These are phyloP conservation scores for Blastomyces silverae DNA, from an alignment of 2,329 filamentous ascomycete species.

Conservation along the genomic window DNA sequence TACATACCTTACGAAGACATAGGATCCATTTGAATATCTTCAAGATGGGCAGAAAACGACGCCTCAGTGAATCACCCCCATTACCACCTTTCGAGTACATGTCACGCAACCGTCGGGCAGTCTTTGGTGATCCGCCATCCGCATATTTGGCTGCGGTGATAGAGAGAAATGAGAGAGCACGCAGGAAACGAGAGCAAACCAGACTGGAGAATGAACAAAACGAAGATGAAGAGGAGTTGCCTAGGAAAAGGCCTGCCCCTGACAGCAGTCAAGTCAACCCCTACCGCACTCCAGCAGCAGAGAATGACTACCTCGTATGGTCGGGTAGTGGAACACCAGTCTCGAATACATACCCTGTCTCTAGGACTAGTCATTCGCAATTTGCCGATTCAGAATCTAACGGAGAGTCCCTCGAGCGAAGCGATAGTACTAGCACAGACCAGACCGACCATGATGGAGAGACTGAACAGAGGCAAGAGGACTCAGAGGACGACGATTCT, in stretches of 20 bases:
- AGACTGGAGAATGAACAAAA: constrained; percentile 7
- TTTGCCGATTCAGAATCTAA: constrained; percentile 13
- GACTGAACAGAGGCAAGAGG: background rate
- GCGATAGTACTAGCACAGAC: background rate
- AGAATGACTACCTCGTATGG: background rate
- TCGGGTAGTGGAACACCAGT: background rate
- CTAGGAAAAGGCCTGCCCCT: constrained; percentile 2
- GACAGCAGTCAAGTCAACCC: background rate
- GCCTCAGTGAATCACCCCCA: background rate
- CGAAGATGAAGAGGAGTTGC: constrained; percentile 5
- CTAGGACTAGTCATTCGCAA: background rate
- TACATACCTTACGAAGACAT: background rate
- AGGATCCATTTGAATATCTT: no score
- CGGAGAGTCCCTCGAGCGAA: background rate
- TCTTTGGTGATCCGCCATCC: constrained; percentile 11
- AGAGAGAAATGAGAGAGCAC: constrained; percentile 3
- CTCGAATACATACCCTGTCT: background rate
- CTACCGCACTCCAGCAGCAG: background rate
- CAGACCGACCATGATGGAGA: background rate
- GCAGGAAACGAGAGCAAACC: background rate
- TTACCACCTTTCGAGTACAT: constrained; percentile 10
- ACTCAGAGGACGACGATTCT: background rate
- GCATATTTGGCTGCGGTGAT: constrained; percentile 8
- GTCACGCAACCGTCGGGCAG: constrained; percentile 9
- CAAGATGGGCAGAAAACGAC: background rate